A percentile compares a stretch with the other conserved stretches of the same genome.
Evolutionary conservation across 169 alveolate species (phyloP).

Genomic region (Cryptosporidium bovis): DNA sequence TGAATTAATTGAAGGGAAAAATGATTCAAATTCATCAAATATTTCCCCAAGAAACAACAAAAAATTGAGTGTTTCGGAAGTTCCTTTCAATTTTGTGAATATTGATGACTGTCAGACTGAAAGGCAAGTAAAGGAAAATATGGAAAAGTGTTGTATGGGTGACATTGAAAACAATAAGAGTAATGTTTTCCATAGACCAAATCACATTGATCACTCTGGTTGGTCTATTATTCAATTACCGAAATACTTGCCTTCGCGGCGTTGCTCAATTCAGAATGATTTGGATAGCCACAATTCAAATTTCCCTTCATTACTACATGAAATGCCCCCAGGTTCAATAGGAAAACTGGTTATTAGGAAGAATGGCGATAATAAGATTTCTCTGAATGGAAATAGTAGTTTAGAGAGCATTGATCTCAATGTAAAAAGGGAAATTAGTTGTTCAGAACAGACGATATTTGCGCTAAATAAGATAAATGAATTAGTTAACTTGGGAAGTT

Average conservation of each 20-base stretch:
- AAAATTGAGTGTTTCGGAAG: not conserved
- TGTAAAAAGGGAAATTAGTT: not conserved
- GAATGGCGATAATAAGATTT: constrained; percentile 5
- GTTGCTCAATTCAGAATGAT: not conserved
- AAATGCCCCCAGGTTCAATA: constrained; percentile 63
- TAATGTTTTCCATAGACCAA: not conserved
- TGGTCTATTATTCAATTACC: constrained; percentile 64
- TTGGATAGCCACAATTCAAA: not conserved
- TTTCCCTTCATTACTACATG: constrained; percentile 27
- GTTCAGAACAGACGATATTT: constrained; percentile 41
- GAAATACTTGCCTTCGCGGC: constrained; percentile 15
- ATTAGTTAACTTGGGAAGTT: constrained; percentile 44
- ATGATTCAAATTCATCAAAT: not conserved
- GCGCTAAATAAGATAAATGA: constrained; percentile 60
- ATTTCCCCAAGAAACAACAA: not conserved
- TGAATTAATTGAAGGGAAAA: not conserved
- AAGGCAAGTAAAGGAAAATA: not conserved
- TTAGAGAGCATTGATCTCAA: constrained; percentile 3
- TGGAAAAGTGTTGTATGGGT: not conserved
- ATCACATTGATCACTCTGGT: not conserved
- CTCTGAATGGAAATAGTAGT: constrained; percentile 1
- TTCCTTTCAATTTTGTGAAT: not conserved
- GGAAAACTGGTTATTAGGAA: constrained; percentile 21
- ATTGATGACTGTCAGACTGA: not conserved
- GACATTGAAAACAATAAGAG: not conserved